Evolutionary conservation across 768 basidiomycete species (phyloP).

Genomic region (Piloderma croceum): DNA sequence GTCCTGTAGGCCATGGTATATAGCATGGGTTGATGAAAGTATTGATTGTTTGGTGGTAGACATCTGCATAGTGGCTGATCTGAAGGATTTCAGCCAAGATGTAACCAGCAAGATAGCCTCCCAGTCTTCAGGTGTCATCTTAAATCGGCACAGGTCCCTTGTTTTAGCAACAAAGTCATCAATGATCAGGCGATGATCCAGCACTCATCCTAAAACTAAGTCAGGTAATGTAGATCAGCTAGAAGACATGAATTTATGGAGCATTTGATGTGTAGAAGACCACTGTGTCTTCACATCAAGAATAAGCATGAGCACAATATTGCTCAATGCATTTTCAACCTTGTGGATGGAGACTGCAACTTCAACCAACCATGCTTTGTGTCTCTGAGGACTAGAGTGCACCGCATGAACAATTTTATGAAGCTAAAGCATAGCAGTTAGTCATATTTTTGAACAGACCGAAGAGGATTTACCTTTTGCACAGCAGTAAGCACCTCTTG

Average conservation of each 20-base stretch:
- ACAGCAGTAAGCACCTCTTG: not conserved
- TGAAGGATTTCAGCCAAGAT: conserved; percentile 9
- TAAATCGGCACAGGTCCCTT: no score
- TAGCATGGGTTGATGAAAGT: no score
- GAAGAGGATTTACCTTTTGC: not conserved
- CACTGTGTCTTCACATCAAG: conserved; percentile 29
- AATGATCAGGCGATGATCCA: no score
- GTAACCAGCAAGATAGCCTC: conserved; percentile 7
- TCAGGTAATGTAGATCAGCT: no score
- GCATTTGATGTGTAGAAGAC: conserved; percentile 31
- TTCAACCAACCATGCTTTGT: not conserved
- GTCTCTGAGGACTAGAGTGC: not conserved
- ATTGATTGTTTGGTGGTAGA: no score
- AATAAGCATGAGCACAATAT: conserved; percentile 18
- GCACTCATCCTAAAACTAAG: no score
- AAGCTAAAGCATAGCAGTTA: not conserved
- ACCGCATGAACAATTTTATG: not conserved
- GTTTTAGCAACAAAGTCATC: no score
- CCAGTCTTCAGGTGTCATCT: conserved; percentile 10
- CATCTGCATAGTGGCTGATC: no score
- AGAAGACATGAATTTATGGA: no score
- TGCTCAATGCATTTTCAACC: not conserved
- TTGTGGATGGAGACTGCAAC: not conserved
- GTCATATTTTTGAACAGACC: no score
- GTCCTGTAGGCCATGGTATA: no score